Evolutionary conservation across 345 rosid genomes (phyloP), one percentile per base, ranked within the genome.

Genomic region (Sonneratia caseolaris): DNA sequence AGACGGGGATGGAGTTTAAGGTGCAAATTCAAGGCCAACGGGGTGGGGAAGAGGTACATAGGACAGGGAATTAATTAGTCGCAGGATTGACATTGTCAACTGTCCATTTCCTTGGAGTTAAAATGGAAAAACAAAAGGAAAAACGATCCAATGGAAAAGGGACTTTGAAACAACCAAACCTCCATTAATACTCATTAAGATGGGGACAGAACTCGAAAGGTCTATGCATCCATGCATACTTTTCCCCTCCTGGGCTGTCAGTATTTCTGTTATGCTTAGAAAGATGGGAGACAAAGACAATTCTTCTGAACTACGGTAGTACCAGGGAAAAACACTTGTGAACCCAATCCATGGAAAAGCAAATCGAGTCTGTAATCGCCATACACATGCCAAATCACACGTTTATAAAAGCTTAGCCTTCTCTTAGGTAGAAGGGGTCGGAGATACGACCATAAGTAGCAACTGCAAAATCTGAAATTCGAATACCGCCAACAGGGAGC

Each of bases 21-120:
- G 13, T 57, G 64, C 16, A 14, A 32, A 61, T 9, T 61, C 37
- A 61, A 61, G 36, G 66, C 13, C 51, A 47, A 13, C 15, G 51
- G 51, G 51, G 15, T 47, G 51, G 66, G 66, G n/a, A 53, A 59
- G 19, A 61, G 36, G 64, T 48, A 22, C 24, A 35, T 32, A 18
- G 37, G 27, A 35, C 37, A 13, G 62, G 71, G 71, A 49, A 49
- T 19, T 49, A 42, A 42, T 42, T 42, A 42, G 24, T 22, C 16
- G 56, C 16, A 19, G 22, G 64, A 36, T 70, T n/a, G 72, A 37
- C 72, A 61, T 70, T 38, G 65, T 43, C 45, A 35, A 69, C 61
- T 69, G 43, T 27, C 64, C 64, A n/a, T 37, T 55, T 70, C 27
- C 53, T 53, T 37, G 13, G 38, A 55, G 40, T 27, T 15, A 35